These are phyloP conservation scores for Atkinsonella hypoxylon DNA, from an alignment of 2,329 filamentous ascomycete genomes.

Conservation along the genomic window DNA sequence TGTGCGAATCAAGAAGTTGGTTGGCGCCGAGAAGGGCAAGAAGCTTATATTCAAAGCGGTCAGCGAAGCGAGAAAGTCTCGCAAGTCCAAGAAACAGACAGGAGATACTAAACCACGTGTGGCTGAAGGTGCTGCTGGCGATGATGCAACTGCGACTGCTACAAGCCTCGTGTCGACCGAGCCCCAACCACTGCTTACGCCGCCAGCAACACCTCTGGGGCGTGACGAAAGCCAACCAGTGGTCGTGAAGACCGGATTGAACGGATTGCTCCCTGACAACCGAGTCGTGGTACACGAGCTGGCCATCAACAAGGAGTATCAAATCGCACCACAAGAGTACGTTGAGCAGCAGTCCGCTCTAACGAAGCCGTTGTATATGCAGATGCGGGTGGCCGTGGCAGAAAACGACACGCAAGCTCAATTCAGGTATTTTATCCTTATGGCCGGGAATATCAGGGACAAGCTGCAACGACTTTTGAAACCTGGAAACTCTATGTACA, in stretches of 20 bases:
- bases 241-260: constrained; percentile 28
- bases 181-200: constrained; percentile 36
- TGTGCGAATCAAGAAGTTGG: constrained; percentile 67
- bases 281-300: constrained; percentile 67
- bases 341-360: constrained; percentile 41
- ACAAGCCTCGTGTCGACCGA: constrained; percentile 27
- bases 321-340: constrained; percentile 51
- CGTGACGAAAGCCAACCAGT: constrained; percentile 26
- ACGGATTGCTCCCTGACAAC: constrained; percentile 56
- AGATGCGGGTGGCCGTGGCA: constrained; percentile 51
- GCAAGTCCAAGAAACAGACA: constrained; percentile 50
- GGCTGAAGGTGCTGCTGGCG: constrained; percentile 33
- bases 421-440: constrained; percentile 56
- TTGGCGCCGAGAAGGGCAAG: constrained; percentile 59
- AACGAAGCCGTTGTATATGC: constrained; percentile 39
- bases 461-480: constrained; percentile 63
- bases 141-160: constrained; percentile 24
- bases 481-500: constrained; percentile 60
- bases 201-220: constrained; percentile 37
- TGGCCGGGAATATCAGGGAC: constrained; percentile 57
- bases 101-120: constrained; percentile 62
- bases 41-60: constrained; percentile 65
- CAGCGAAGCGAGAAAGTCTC: constrained; percentile 53
- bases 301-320: constrained; percentile 67
- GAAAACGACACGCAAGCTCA: constrained; percentile 52